Evolutionary conservation across 805 yeast genomes (phyloP).

Genomic region (Zygotorulaspora danielsina): DNA sequence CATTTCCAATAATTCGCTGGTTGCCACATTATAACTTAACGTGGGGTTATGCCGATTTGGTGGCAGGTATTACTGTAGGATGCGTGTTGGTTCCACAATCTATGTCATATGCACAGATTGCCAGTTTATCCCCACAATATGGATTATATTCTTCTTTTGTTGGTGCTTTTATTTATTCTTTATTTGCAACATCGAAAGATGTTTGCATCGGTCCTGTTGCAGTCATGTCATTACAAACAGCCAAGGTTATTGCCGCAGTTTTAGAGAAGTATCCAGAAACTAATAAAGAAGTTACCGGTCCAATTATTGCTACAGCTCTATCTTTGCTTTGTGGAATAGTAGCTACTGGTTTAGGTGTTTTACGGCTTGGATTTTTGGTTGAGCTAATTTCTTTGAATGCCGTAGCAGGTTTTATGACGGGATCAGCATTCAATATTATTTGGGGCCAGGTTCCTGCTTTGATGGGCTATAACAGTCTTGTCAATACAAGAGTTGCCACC

Average conservation of each 20-base stretch:
- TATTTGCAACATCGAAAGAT: conserved; percentile 92
- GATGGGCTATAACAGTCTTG: conserved; percentile 65
- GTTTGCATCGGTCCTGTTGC: conserved; percentile 97
- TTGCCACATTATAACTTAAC: conserved; percentile 70
- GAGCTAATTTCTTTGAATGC: conserved; percentile 89
- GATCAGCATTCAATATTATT: conserved; percentile 80
- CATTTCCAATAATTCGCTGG: conserved; percentile 81
- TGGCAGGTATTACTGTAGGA: conserved; percentile 92
- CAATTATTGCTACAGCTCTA: conserved; percentile 73
- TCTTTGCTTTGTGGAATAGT: conserved; percentile 82
- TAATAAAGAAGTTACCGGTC: conserved; percentile 43
- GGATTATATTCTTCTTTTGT: conserved; percentile 89
- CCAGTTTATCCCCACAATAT: conserved; percentile 73
- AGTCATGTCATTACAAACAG: conserved; percentile 83
- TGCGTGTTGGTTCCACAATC: conserved; percentile 92
- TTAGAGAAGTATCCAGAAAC: conserved; percentile 43
- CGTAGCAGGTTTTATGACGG: conserved; percentile 90
- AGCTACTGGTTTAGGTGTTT: conserved; percentile 73
- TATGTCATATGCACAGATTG: conserved; percentile 89
- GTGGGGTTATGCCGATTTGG: conserved; percentile 78
- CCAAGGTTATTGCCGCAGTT: conserved; percentile 68
- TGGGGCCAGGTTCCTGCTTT: conserved; percentile 82
- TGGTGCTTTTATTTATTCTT: conserved; percentile 81
- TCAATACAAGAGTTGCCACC: conserved; percentile 69
- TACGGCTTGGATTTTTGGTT: conserved; percentile 79